Evolutionary conservation across 345 rosid species (phyloP), one percentile per base, ranked within the genome.

Genomic region (Pistacia vera): DNA sequence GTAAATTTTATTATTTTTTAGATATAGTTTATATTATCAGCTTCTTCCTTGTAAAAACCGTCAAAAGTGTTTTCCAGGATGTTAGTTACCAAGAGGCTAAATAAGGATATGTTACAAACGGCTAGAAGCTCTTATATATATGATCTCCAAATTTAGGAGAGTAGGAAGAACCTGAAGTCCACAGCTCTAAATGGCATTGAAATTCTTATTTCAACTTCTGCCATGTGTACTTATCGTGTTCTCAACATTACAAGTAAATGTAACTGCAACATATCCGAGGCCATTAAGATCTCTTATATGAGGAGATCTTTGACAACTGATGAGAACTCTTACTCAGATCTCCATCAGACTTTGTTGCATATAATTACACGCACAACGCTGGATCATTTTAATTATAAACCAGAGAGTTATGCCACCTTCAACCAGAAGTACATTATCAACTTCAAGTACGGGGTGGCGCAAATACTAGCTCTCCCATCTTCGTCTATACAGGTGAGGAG

Each of bases 341-440:
- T 73, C 49, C 76, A 14, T 30, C 67, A 20, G 77, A 78, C 8
- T 78, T 78, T 60, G 49, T 75, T 54, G n/a, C 56, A 4, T 66
- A 82, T 25, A 65, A 71, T 54, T 78, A 75, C 67, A 11, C 71
- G 0, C 79, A 82, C 30, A 16, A 82, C 79, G 17, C 66, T 78
- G 5, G 85, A 82, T 66, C 85, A 82, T 71, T 82, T 82, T 67
- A 82, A 82, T 60, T 78, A 75, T 14, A 60, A 48, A 17, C 79
- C 82, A 0, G 84, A 78, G 77, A 78, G 81, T 48, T 75, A 82
- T 48, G 76, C 69, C 5, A 82, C 79, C 12, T 82, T 82, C 56
- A 79, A 78, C 12, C 79, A 82, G 49, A 71, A 72, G 73, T 82
- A 75, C 51, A 14, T 68, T 6, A 13, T 75, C 72, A 82, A 78